A percentile compares a stretch with the other conserved stretches of the same genome.
Conservation (phyloP, 441 rosid species). For the Hura crepitans region DNA sequence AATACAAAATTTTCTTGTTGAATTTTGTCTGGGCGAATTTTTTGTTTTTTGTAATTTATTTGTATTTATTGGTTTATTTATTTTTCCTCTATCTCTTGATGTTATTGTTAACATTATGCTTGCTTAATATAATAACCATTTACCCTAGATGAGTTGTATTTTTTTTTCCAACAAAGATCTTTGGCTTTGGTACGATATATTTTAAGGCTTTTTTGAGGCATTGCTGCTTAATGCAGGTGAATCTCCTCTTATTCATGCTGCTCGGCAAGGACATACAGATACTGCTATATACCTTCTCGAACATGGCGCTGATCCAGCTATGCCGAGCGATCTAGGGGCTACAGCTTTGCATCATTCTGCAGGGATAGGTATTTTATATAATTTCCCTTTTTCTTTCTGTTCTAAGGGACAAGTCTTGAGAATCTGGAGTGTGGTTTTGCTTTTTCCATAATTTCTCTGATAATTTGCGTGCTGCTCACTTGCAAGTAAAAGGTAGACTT, state of each 20-base stretch:
- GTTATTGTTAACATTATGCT: too few species aligned
- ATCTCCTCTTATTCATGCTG: conserved; percentile 88
- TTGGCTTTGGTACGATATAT: background rate
- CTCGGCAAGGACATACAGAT: conserved; percentile 73
- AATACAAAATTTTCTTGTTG: background rate
- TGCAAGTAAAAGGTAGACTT: background rate
- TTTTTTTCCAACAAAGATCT: too few species aligned
- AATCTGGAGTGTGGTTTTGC: background rate
- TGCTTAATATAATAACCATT: too few species aligned
- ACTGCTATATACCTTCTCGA: conserved; percentile 73
- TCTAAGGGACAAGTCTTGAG: conserved; percentile 3
- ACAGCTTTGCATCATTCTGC: conserved; percentile 90
- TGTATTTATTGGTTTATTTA: too few species aligned
- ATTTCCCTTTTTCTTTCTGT: background rate
- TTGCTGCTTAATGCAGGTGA: conserved; percentile 53
- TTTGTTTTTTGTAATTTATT: too few species aligned
- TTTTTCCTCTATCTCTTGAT: background rate
- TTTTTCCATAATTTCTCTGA: background rate
- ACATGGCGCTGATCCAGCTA: conserved; percentile 63
- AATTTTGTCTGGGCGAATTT: background rate
- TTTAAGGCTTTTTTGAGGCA: conserved; percentile 6
- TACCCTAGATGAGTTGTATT: too few species aligned
- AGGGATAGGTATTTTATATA: conserved; percentile 51
- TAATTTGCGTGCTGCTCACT: background rate
- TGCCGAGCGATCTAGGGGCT: conserved; percentile 76